Evolutionary conservation across 345 rosid genomes (phyloP).

Genomic region (Eucalyptus decipiens): DNA sequence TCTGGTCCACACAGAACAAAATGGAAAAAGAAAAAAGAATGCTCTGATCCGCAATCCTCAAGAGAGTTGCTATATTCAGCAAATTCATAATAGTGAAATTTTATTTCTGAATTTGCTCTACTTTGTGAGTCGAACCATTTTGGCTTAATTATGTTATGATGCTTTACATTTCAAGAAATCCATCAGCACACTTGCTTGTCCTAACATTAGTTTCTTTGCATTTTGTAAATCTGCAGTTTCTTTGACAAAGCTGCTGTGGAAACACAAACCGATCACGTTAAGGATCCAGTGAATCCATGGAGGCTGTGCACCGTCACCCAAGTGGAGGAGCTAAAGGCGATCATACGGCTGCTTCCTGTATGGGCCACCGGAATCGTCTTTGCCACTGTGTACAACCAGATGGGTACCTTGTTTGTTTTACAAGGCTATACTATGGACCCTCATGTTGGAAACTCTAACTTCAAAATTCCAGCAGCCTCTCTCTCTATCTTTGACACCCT

Average conservation of each 20-base stretch:
- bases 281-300: conserved; percentile 9
- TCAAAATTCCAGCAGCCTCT: conserved; percentile 22
- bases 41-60: neutral
- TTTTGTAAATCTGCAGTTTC: conserved; percentile 3
- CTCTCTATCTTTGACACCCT: conserved; percentile 19
- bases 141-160: neutral
- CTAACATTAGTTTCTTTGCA: neutral
- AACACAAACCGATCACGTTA: neutral
- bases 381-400: conserved; percentile 17
- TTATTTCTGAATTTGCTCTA: neutral
- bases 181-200: neutral
- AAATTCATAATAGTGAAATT: neutral
- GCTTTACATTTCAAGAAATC: neutral
- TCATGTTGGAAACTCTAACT: conserved; percentile 2
- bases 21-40: neutral
- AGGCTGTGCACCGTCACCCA: conserved; percentile 32
- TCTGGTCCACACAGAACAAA: neutral
- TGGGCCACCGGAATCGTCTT: conserved; percentile 26
- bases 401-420: conserved; percentile 13
- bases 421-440: conserved; percentile 24
- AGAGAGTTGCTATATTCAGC: neutral
- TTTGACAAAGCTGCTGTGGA: conserved; percentile 32
- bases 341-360: conserved; percentile 21
- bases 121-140: neutral
- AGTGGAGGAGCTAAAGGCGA: conserved; percentile 32